phyloP scores from a whole-genome alignment of 805 yeast species.

The Candida khao-thaluensis region DNA sequence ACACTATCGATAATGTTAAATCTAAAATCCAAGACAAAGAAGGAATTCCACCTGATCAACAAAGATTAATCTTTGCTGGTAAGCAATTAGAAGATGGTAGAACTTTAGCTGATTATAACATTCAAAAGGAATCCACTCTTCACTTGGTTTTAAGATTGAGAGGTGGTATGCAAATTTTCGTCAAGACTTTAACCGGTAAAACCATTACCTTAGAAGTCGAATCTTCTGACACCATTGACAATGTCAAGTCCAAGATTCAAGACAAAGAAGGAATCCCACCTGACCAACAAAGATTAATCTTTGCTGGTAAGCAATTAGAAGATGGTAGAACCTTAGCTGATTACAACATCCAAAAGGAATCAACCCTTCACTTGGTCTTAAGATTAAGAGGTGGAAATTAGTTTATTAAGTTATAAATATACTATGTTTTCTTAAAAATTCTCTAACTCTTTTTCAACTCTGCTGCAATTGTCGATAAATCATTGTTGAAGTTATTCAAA shows the following conservation, averaged over 20 bases:
- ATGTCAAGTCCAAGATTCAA: slow-evolving; percentile 94
- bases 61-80: slow-evolving; percentile 96
- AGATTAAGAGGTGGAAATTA: slow-evolving; percentile 91
- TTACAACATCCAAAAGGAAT: slow-evolving; percentile 97
- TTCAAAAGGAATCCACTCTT: slow-evolving; percentile 94
- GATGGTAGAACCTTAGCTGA: slow-evolving; percentile 94
- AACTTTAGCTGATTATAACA: slow-evolving; percentile 96
- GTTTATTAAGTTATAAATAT: slow-evolving; percentile 3
- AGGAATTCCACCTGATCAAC: slow-evolving; percentile 98
- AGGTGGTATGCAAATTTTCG: slow-evolving; percentile 70
- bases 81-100: slow-evolving; percentile 96
- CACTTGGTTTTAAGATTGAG: slow-evolving; percentile 96
- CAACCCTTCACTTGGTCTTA: slow-evolving; percentile 90
- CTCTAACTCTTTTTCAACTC: slow-evolving; percentile 20
- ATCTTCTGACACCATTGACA: slow-evolving; percentile 96
- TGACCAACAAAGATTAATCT: slow-evolving; percentile 95
- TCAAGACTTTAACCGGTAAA: slow-evolving; percentile 39
- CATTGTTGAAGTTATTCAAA: slow-evolving; percentile 25
- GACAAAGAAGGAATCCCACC: slow-evolving; percentile 98
- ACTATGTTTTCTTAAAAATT: neutral
- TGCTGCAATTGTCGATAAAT: slow-evolving; percentile 44
- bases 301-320: slow-evolving; percentile 96
- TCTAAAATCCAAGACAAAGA: slow-evolving; percentile 96
- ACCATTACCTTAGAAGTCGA: slow-evolving; percentile 89
- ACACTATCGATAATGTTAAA: slow-evolving; percentile 96